Evolutionary conservation across 371 early-diverging fungal genomes (phyloP), one percentile per base, ranked within the genome.

Genomic region (Fennellomyces sp.): DNA sequence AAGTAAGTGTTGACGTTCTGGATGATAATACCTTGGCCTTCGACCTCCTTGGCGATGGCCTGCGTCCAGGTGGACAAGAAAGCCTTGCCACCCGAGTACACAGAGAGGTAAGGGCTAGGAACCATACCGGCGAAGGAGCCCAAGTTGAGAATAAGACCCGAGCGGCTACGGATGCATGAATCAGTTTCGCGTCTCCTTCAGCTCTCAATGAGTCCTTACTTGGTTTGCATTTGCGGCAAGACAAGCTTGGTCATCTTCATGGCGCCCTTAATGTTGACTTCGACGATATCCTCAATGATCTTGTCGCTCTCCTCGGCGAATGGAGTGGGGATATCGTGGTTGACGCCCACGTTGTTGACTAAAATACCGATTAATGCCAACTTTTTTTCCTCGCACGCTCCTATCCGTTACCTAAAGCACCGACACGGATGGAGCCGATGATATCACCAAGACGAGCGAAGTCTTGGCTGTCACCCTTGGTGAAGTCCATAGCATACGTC

Each of bases 11-110:
- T 94, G 65, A 96, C 73, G 77, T 92, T 91, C 76, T 97, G 90
- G 28, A 97, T 95, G 29, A 88, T 78, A 28, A 99, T 84, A 38
- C 89, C 89, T 52, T 83, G 71, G 19, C 78, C 69, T 28, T 82
- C 81, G 36, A 94, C 68, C 77, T 99, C 99, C 25, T 86, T 85
- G 39, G 91, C 94, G 51, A 99, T 78, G 19, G 95, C 91, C 73
- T 90, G 90, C 50, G 95, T 91, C 89, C 92, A 98, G 58, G 86
- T 85, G 48, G 90, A 87, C 58, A 99, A 79, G 80, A 97, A 97
- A 0, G 97, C 89, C 75, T 98, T 98, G 58, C 94, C 88, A 27
- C 92, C 96, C 56, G 96, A 92, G 84, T 99, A 99, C 27, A 93
- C 89, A 36, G 95, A 85, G 59, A 97, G 83, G 71, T 87, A 88